Evolutionary conservation across 192 early-diverging fungal genomes (phyloP).

Genomic region (Entomortierella chlamydospora): DNA sequence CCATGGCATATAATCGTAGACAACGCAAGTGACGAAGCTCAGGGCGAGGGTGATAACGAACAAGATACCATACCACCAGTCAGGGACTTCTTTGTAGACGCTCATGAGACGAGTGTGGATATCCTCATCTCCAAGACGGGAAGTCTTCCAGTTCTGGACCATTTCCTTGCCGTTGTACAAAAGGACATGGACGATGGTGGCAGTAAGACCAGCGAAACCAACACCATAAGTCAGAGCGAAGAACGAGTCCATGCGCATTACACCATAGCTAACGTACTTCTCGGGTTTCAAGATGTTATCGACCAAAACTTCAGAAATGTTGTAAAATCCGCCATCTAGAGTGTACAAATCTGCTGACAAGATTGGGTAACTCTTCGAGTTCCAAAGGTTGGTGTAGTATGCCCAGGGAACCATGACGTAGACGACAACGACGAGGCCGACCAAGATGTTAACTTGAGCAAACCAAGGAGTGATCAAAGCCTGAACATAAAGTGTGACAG

Average conservation of each 20-base stretch:
- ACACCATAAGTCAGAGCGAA: conserved; percentile 58
- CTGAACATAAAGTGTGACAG: neutral
- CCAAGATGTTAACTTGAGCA: neutral
- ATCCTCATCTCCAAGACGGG: conserved; percentile 55
- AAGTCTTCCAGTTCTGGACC: conserved; percentile 44
- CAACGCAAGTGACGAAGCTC: conserved; percentile 69
- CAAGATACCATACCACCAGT: conserved; percentile 62
- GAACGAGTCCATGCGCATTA: neutral
- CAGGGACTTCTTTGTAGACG: conserved; percentile 64
- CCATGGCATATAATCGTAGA: conserved; percentile 62
- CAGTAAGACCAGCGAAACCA: conserved; percentile 66
- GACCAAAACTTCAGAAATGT: neutral
- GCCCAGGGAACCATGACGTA: neutral
- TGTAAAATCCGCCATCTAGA: neutral
- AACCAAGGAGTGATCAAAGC: neutral
- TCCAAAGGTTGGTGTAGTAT: neutral
- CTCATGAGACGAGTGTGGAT: conserved; percentile 75
- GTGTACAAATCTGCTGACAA: neutral
- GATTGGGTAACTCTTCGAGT: neutral
- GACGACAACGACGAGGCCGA: neutral
- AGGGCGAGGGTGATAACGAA: conserved; percentile 58
- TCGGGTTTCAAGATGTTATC: neutral
- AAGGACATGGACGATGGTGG: conserved; percentile 64
- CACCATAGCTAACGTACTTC: neutral
- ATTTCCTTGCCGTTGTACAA: conserved; percentile 73